Percentiles rank a stretch among this genome's conserved stretches.
phyloP scores from a whole-genome alignment of 2,329 filamentous ascomycete species.

The Nothopassalora personata region DNA sequence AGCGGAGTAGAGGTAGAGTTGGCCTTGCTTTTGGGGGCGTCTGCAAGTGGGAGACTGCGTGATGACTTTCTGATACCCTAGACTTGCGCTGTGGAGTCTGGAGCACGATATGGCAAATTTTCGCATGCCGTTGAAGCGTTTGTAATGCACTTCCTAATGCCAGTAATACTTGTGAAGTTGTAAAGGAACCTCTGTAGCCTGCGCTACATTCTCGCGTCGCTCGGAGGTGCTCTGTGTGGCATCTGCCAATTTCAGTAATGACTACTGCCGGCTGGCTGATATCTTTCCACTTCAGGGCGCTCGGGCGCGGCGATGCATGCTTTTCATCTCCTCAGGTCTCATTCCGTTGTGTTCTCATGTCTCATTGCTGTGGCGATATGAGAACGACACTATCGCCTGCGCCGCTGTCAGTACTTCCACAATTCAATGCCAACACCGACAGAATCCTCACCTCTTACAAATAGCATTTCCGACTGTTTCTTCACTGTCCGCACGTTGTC shows the following conservation, averaged over 20 bases:
- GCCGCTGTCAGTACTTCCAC: neutral
- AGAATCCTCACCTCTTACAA: constrained; percentile 72
- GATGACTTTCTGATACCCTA: constrained; percentile 6
- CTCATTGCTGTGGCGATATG: constrained; percentile 38
- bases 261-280: neutral
- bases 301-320: neutral
- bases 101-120: neutral
- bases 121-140: neutral
- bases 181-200: neutral
- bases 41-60: constrained; percentile 51
- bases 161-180: constrained; percentile 15
- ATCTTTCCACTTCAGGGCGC: neutral
- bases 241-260: neutral
- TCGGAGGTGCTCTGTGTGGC: neutral
- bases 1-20: constrained; percentile 42
- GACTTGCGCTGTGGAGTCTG: neutral
- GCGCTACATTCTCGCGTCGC: neutral
- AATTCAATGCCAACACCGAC: neutral
- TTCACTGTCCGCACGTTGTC: constrained; percentile 81
- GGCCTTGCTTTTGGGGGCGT: constrained; percentile 48
- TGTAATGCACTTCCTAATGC: constrained; percentile 1
- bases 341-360: neutral
- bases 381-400: constrained; percentile 48
- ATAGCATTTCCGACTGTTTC: constrained; percentile 98
- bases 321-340: neutral